Base-by-base conservation (phyloP, 495 filamentous ascomycete genomes). In the Neurospora sp. region DNA sequence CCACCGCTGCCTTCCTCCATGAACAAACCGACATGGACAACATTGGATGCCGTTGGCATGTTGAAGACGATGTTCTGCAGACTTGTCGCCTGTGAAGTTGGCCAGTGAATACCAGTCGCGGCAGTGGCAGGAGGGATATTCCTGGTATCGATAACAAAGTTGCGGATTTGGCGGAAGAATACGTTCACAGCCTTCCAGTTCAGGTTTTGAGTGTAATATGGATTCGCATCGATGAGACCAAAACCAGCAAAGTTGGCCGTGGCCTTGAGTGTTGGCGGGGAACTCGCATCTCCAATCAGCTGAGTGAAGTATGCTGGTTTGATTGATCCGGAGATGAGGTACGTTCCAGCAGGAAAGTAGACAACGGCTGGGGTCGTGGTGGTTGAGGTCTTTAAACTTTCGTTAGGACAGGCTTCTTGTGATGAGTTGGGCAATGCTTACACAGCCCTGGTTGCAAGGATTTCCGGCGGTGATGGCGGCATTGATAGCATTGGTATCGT, bases 401-500 rank as follows among this genome's bases (percentile, higher is more conserved):
- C 59, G 20, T 74, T 35, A 73, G 42, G 9, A 45, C 17, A 39
- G 14, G 12, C n/a, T 20, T 22, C 41, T 72, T 37, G 35, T 37
- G 35, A 7, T 37, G 35, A 37, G 35, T 37, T 37, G 35, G 35
- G 35, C 35, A 37, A 37, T 37, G 35, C 35, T 37, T 37, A 84
- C 84, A 76, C 84, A 88, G n/a, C 90, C 91, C 73, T 90, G 85
- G 48, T 90, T 92, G 77, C 94, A 97, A 16, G 94, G 93, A 73
- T 87, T 87, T 22, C 93, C 91, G 27, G 89, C 87, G 27, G 88
- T 87, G 75, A 97, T 92, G 27, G 94, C 94, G 68, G 84, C 80
- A 76, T 96, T 96, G 82, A 97, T 96, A 0, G 94, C 93, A 42
- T 79, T 89, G 3, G 93, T 94, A 78, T 97, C 94, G 77, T 97